Evolutionary conservation across 2,329 filamentous ascomycete genomes (phyloP).

Genomic region (Colletotrichum abscissum): DNA sequence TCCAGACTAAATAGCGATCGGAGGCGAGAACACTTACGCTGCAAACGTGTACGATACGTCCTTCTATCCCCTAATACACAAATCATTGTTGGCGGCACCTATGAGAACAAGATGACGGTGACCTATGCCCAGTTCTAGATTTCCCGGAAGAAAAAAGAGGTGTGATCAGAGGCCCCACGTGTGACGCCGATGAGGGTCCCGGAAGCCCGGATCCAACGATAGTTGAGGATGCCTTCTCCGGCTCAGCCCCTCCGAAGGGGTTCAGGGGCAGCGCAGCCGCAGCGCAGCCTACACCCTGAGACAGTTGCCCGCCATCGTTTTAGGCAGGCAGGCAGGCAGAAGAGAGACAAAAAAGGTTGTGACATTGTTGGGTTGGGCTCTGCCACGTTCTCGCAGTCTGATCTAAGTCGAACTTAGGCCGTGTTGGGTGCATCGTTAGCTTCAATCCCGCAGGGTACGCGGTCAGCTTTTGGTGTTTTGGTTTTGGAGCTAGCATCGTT

Average conservation of each 20-base stretch:
- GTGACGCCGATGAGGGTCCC: not conserved
- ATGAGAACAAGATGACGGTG: not conserved
- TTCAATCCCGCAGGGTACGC: not conserved
- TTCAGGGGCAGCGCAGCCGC: slow-evolving; percentile 2
- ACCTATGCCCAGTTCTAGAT: not conserved
- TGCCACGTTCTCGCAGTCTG: not conserved
- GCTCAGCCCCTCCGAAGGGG: not conserved
- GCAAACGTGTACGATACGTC: not conserved
- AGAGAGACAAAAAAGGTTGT: not conserved
- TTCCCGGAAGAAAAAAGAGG: not conserved
- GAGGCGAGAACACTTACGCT: not conserved
- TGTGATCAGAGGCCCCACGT: not conserved
- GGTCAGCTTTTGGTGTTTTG: slow-evolving; percentile 4
- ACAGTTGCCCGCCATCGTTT: not conserved
- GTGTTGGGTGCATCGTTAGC: not conserved
- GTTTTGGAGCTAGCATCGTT: slow-evolving; percentile 10
- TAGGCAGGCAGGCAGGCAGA: not conserved
- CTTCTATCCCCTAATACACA: not conserved
- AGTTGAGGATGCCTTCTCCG: not conserved
- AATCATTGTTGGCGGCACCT: not conserved
- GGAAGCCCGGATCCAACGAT: not conserved
- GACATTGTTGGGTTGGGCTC: not conserved
- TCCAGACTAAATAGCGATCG: not conserved
- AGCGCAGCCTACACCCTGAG: not conserved
- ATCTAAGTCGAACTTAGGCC: not conserved